Evolutionary conservation across 2,329 filamentous ascomycete species (phyloP).

Genomic region (Phaeoacremonium minimum): DNA sequence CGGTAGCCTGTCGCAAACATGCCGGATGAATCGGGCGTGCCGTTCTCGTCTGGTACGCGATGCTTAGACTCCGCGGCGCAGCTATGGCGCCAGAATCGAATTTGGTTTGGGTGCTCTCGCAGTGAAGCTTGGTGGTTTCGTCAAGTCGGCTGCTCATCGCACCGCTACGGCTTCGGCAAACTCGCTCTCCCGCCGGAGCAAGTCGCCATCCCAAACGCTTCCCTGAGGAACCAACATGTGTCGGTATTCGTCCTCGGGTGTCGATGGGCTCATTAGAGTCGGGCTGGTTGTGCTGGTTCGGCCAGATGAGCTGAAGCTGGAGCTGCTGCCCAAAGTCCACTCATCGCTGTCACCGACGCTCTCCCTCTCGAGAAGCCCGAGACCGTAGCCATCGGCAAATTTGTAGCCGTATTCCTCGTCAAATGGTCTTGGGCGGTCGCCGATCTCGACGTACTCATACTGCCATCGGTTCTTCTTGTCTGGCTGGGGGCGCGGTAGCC

Average conservation of each 20-base stretch:
- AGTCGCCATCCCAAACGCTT: slow-evolving; percentile 31
- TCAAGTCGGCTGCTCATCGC: slow-evolving; percentile 26
- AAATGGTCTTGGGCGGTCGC: slow-evolving; percentile 44
- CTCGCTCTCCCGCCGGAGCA: slow-evolving; percentile 35
- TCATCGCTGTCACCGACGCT: slow-evolving; percentile 67
- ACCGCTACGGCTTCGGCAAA: slow-evolving; percentile 40
- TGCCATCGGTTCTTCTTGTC: slow-evolving; percentile 92
- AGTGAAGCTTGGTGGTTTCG: no score
- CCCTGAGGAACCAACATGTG: slow-evolving; percentile 23
- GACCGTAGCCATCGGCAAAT: slow-evolving; percentile 38
- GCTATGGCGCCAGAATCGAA: no score
- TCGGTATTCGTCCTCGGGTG: slow-evolving; percentile 36
- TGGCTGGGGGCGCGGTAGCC: slow-evolving; percentile 74
- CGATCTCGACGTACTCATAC: slow-evolving; percentile 88
- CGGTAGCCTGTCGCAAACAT: no score
- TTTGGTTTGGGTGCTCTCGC: no score
- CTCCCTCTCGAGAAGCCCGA: slow-evolving; percentile 39
- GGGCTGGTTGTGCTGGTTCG: slow-evolving; percentile 39
- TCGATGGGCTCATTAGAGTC: slow-evolving; percentile 44
- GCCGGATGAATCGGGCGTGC: no score
- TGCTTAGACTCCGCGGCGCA: no score
- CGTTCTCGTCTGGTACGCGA: no score
- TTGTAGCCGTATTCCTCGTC: slow-evolving; percentile 45
- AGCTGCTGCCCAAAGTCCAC: slow-evolving; percentile 85
- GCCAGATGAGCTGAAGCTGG: slow-evolving; percentile 52